These are phyloP conservation scores for Aureobasidium sp. DNA, from an alignment of 2,329 filamentous ascomycete genomes.

Conservation along the genomic window DNA sequence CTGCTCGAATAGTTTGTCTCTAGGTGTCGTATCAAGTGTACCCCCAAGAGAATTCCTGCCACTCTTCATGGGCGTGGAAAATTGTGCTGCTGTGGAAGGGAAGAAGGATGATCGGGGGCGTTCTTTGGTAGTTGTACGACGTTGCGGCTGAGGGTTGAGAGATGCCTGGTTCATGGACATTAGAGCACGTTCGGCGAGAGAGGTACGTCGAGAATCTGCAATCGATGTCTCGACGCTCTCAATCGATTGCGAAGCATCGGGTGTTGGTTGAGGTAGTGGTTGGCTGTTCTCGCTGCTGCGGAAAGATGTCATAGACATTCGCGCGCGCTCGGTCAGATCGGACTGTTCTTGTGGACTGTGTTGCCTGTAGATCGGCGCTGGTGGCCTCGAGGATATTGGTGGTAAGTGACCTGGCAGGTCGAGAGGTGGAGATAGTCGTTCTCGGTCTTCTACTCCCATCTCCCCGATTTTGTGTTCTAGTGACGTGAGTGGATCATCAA, in stretches of 20 bases:
- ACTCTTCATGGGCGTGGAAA: conserved; percentile 44
- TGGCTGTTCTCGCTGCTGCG: conserved; percentile 17
- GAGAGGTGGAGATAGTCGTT: neutral
- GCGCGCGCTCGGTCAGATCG: conserved; percentile 41
- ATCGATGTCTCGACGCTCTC: neutral
- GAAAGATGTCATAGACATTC: conserved; percentile 37
- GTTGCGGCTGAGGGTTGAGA: conserved; percentile 18
- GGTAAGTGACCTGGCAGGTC: neutral
- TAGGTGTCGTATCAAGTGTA: conserved; percentile 41
- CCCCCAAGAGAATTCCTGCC: neutral
- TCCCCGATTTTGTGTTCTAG: neutral
- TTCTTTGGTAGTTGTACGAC: neutral
- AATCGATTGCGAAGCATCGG: conserved; percentile 20
- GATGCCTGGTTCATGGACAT: conserved; percentile 67
- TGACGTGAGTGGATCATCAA: neutral
- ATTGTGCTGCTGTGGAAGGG: conserved; percentile 40
- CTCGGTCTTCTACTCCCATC: neutral
- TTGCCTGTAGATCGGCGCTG: neutral
- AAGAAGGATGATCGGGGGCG: conserved; percentile 32
- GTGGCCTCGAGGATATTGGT: neutral
- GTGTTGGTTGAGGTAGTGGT: conserved; percentile 24
- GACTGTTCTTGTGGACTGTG: conserved; percentile 27
- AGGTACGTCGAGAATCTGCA: conserved; percentile 22
- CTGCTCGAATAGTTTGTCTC: conserved; percentile 62
- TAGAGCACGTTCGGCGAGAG: conserved; percentile 70